Evolutionary conservation across 78 protist genomes (phyloP).

Genomic region (Kipferlia bialata): DNA sequence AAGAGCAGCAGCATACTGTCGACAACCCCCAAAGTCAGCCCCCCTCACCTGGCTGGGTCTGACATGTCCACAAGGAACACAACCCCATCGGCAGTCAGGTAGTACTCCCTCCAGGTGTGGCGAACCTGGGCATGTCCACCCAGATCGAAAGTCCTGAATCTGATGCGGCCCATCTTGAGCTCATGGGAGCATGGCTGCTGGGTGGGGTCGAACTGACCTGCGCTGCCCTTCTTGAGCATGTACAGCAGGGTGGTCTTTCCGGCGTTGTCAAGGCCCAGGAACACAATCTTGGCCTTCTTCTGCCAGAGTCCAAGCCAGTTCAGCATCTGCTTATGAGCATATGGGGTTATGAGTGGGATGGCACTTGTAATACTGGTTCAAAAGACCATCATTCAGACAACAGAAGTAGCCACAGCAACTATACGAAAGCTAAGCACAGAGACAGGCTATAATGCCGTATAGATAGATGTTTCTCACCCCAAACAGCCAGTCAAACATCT

Average conservation of each 20-base stretch:
- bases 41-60: conserved; percentile 4
- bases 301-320: conserved; percentile 53
- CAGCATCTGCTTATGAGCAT: too few species aligned
- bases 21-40: too few species aligned
- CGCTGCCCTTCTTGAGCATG: conserved; percentile 71
- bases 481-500: too few species aligned
- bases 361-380: neutral
- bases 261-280: conserved; percentile 98
- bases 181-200: conserved; percentile 10
- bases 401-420: too few species aligned
- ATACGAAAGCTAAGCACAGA: too few species aligned
- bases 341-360: neutral
- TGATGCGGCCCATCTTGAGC: conserved; percentile 5
- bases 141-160: conserved; percentile 49
- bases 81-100: conserved; percentile 6
- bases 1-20: too few species aligned
- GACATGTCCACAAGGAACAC: conserved; percentile 18
- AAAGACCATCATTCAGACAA: too few species aligned
- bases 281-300: conserved; percentile 88
- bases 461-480: too few species aligned
- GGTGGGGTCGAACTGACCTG: conserved; percentile 59
- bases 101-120: neutral
- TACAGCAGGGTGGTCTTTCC: conserved; percentile 98
- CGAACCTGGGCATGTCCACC: conserved; percentile 85
- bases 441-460: too few species aligned